Percentiles rank a stretch among this genome's conserved stretches.
Evolutionary conservation across 2,329 filamentous ascomycete genomes (phyloP).

Genomic region (Xylaria sp.): DNA sequence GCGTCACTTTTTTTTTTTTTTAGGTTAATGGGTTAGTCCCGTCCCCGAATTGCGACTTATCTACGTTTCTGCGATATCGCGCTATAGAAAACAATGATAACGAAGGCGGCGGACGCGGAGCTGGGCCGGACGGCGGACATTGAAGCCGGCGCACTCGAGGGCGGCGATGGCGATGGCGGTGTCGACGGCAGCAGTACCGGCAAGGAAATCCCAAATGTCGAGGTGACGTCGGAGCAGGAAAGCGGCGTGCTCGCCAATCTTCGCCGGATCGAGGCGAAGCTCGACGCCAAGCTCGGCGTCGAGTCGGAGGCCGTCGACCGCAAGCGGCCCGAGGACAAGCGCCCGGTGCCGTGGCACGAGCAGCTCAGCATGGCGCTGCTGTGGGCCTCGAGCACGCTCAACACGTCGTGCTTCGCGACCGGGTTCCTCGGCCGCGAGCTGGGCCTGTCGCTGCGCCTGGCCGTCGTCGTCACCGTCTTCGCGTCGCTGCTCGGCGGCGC

Average conservation of each 20-base stretch:
- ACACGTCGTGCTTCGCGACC: slow-evolving; percentile 53
- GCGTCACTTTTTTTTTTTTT: too few species aligned
- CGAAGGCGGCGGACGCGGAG: background rate
- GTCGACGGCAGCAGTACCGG: too few species aligned
- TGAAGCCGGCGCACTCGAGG: background rate
- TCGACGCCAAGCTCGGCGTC: slow-evolving; percentile 52
- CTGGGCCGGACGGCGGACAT: background rate
- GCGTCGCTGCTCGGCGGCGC: slow-evolving; percentile 48
- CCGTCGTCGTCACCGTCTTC: slow-evolving; percentile 49
- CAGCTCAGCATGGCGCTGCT: slow-evolving; percentile 50
- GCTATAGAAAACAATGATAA: too few species aligned
- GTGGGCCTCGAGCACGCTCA: slow-evolving; percentile 56
- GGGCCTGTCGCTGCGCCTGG: slow-evolving; percentile 48
- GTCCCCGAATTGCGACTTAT: background rate
- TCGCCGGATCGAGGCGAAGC: slow-evolving; percentile 14
- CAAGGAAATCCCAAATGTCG: background rate
- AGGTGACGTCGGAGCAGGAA: background rate
- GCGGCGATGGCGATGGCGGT: too few species aligned
- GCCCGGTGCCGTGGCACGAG: slow-evolving; percentile 30
- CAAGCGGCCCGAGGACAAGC: slow-evolving; percentile 49
- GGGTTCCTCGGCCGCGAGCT: slow-evolving; percentile 55
- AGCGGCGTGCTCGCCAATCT: slow-evolving; percentile 14
- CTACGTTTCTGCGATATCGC: background rate
- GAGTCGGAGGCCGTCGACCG: slow-evolving; percentile 51
- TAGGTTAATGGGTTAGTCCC: background rate